phyloP scores from a whole-genome alignment of 2,329 filamentous ascomycete genomes.

The Colletotrichum karsti region DNA sequence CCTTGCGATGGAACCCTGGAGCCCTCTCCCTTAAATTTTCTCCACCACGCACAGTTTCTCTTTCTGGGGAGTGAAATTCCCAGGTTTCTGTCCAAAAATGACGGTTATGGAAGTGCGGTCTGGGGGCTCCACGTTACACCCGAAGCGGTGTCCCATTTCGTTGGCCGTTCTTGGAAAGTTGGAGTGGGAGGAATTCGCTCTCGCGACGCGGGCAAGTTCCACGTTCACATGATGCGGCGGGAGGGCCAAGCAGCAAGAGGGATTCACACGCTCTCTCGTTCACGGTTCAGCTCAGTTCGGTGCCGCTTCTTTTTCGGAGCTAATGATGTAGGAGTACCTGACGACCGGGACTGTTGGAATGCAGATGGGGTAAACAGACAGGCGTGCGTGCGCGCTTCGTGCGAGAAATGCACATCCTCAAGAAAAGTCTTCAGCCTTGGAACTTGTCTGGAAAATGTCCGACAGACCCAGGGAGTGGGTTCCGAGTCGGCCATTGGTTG shows the following conservation, averaged over 20 bases:
- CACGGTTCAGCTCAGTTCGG: too few species aligned
- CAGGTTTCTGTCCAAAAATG: background rate
- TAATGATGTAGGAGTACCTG: slow-evolving; percentile 20
- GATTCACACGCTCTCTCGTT: background rate
- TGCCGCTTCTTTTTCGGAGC: background rate
- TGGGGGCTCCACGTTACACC: background rate
- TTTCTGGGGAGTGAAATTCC: background rate
- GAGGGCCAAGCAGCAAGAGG: background rate
- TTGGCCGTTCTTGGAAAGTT: background rate
- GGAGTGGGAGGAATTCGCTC: background rate
- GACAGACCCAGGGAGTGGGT: background rate
- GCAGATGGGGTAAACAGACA: background rate
- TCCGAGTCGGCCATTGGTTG: background rate
- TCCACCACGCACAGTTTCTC: background rate
- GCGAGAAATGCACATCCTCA: background rate
- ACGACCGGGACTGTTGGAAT: background rate
- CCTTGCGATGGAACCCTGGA: background rate
- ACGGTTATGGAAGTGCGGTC: background rate
- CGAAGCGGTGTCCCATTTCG: background rate
- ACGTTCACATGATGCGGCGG: slow-evolving; percentile 10
- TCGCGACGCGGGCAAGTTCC: background rate
- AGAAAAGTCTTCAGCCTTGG: slow-evolving; percentile 17
- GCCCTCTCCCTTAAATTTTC: background rate
- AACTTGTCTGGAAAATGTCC: background rate
- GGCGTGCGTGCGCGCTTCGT: background rate